Evolutionary conservation across 805 yeast species (phyloP).

Genomic region (Candida golubevii): DNA sequence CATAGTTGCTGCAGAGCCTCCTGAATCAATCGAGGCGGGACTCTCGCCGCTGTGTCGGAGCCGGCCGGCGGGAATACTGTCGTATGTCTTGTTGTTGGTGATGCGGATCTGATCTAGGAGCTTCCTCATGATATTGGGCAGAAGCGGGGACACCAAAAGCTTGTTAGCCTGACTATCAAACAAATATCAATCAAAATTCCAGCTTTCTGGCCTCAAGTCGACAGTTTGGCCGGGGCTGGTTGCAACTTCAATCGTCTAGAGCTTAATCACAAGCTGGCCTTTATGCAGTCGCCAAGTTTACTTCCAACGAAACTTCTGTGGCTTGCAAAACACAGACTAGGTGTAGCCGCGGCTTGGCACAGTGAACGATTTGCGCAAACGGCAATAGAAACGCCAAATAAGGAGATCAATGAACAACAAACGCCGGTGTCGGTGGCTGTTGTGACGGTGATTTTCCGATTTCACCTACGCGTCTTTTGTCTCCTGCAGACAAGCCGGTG

Average conservation of each 20-base stretch:
- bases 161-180: too few relatives aligned
- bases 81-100: constrained; percentile 17
- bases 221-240: too few relatives aligned
- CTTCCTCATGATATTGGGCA: constrained; percentile 4
- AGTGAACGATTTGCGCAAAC: background rate
- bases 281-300: too few relatives aligned
- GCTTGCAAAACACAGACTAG: too few relatives aligned
- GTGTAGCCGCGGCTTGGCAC: too few relatives aligned
- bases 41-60: constrained; percentile 8
- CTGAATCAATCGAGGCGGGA: background rate
- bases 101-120: constrained; percentile 17
- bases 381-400: background rate
- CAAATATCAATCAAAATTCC: too few relatives aligned
- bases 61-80: constrained; percentile 13
- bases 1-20: too few relatives aligned
- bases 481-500: background rate
- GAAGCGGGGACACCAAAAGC: too few relatives aligned
- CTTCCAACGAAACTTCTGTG: too few relatives aligned
- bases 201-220: too few relatives aligned
- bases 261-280: too few relatives aligned
- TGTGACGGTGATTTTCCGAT: constrained; percentile 1
- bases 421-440: background rate
- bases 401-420: background rate
- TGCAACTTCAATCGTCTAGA: too few relatives aligned
- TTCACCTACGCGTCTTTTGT: constrained; percentile 5